A percentile compares a stretch with the other conserved stretches of the same genome.
phyloP scores from a whole-genome alignment of 169 alveolate species.

The Eimeria acervulina region DNA sequence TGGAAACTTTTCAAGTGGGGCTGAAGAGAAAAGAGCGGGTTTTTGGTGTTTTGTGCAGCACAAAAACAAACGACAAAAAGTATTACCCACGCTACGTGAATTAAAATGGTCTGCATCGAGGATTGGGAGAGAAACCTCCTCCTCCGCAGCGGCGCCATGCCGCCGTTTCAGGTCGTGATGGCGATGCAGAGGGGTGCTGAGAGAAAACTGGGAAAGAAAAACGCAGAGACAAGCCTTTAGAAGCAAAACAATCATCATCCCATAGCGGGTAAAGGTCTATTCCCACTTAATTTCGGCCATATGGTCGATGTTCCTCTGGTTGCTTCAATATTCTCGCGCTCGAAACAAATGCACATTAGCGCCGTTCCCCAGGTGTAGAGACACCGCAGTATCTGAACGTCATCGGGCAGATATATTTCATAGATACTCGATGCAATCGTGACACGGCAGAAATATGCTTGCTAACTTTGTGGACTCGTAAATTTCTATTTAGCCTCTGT shows the following conservation, averaged over 20 bases:
- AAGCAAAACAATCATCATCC: conserved; percentile 17
- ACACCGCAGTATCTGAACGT: neutral
- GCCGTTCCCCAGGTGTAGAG: neutral
- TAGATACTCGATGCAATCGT: no score
- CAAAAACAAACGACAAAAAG: neutral
- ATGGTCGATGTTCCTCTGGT: neutral
- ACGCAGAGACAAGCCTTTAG: neutral
- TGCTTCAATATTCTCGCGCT: neutral
- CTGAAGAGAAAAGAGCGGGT: neutral
- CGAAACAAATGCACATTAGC: neutral
- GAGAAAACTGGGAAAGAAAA: neutral
- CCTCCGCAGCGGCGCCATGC: conserved; percentile 6
- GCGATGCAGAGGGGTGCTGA: neutral
- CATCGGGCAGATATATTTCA: no score
- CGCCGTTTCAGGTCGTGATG: neutral
- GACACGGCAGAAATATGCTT: no score
- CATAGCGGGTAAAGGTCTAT: neutral
- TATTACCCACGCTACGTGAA: neutral
- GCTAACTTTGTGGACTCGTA: no score
- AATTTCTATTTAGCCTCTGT: no score
- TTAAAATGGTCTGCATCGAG: neutral
- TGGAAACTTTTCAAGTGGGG: neutral
- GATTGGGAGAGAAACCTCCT: neutral
- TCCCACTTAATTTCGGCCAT: neutral
- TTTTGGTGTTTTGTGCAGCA: neutral